phyloP scores from a whole-genome alignment of 352 stramenopile genomes.

The Phytophthora foliorum region DNA sequence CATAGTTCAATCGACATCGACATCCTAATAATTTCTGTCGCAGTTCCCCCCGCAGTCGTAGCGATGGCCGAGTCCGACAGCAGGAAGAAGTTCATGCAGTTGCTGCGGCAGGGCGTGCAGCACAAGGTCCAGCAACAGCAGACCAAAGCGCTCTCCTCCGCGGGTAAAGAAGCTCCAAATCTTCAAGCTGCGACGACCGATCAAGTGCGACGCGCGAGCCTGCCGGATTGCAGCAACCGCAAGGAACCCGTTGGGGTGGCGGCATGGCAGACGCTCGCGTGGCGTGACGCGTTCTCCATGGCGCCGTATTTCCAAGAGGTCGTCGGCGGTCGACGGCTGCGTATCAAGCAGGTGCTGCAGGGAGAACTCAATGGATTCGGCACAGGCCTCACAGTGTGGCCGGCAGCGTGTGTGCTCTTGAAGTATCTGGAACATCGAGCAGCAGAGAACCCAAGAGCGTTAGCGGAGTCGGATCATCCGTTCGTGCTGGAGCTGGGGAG shows the following conservation, averaged over 20 bases:
- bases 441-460: conserved; percentile 36
- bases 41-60: conserved; percentile 12
- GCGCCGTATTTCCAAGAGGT: conserved; percentile 70
- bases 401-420: conserved; percentile 80
- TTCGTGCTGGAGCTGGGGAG: conserved; percentile 93
- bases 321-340: conserved; percentile 50
- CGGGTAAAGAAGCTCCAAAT: conserved; percentile 5
- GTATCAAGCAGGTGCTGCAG: conserved; percentile 80
- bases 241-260: conserved; percentile 13
- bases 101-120: conserved; percentile 73
- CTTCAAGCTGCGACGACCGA: conserved; percentile 28
- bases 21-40: conserved; percentile 19
- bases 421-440: conserved; percentile 80
- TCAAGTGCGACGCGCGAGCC: conserved; percentile 29
- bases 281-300: conserved; percentile 78
- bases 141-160: conserved; percentile 14
- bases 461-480: conserved; percentile 25
- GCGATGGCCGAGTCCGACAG: conserved; percentile 37
- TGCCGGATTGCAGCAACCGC: conserved; percentile 13
- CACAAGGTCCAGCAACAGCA: conserved; percentile 52
- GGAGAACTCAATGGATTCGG: conserved; percentile 86
- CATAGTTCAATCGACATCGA: conserved; percentile 29
- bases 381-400: conserved; percentile 86
- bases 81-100: conserved; percentile 56
- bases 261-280: conserved; percentile 78